Evolutionary conservation across 1,139 yeast species (phyloP), one percentile per base, ranked within the genome.

Genomic region (Pichia sp.): DNA sequence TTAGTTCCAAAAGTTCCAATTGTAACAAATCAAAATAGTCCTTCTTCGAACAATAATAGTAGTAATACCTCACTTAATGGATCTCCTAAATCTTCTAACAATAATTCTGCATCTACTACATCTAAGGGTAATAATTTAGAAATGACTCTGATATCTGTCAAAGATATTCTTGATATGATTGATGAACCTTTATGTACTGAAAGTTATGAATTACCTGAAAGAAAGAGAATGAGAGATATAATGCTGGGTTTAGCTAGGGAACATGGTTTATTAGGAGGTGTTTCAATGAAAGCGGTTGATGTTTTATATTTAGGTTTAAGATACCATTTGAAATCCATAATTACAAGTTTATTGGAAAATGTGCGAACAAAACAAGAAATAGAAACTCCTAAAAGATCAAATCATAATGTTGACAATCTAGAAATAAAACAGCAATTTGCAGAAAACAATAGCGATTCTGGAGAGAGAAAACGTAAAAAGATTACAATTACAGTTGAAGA

Each of bases 1-100:
- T 69, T 84, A 57, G 72, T 89, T 42, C 97, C 98, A 1, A 85
- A 83, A 54, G 80, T 91, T 16, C 98, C 99, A 5, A 79, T 83
- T 60, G 77, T 82, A 28, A 75, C 77, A 8, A 34, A 35, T 24
- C 29, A 30, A n/a, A n/a, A n/a, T n/a, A n/a, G n/a, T n/a, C n/a
- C n/a, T n/a, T n/a, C n/a, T 22, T 13, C 4, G 6, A 28, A 27
- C 19, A 24, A 6, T 21, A 32, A 20, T 18, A 14, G 6, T 20
- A 21, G 15, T 6, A 27, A 16, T 15, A 25, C 32, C n/a, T 19
- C 14, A 6, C 5, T 18, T 9, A 18, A 23, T 16, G 38, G 32
- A 6, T 28, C 32, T 9, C 38, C 32, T 7, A 28, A 22, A 22
- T 32, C 33, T 15, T n/a, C 15, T 9, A 25, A 18, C 16, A 35